A percentile compares a stretch with the other conserved stretches of the same genome.
Conservation (phyloP, 2,329 filamentous ascomycete genomes). For the Colletotrichum incanum region DNA sequence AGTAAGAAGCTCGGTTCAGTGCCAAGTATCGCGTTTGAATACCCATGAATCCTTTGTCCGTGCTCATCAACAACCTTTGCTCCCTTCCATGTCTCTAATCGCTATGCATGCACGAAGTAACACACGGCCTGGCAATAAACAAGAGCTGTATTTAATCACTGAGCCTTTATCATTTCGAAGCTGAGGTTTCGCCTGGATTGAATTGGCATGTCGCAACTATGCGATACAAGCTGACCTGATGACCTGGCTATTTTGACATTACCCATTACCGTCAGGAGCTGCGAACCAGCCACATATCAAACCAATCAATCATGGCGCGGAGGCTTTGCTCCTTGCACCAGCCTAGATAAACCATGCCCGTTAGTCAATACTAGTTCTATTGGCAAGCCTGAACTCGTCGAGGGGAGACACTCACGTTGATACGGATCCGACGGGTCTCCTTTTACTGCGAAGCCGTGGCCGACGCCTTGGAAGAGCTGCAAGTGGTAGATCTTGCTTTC, state of each 20-base stretch:
- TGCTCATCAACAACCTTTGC: not conserved
- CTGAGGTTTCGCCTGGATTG: not conserved
- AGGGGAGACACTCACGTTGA: conserved; percentile 20
- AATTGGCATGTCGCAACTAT: not conserved
- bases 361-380: conserved; percentile 44
- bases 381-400: conserved; percentile 41
- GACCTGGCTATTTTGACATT: not conserved
- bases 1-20: not conserved
- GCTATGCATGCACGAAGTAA: not conserved
- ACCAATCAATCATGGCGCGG: conserved; percentile 49
- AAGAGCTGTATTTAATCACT: not conserved
- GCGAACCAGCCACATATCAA: conserved; percentile 48
- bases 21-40: not conserved
- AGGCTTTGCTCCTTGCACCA: conserved; percentile 53
- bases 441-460: conserved; percentile 76
- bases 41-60: not conserved
- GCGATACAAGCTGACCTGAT: not conserved
- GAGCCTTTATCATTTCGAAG: not conserved
- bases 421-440: conserved; percentile 61
- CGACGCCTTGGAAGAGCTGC: conserved; percentile 73
- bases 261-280: not conserved
- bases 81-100: not conserved
- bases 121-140: not conserved
- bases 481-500: conserved; percentile 70
- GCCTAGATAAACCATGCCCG: conserved; percentile 43